phyloP scores from a whole-genome alignment of 2,329 filamentous ascomycete species.

The Colletotrichum sansevieriae region DNA sequence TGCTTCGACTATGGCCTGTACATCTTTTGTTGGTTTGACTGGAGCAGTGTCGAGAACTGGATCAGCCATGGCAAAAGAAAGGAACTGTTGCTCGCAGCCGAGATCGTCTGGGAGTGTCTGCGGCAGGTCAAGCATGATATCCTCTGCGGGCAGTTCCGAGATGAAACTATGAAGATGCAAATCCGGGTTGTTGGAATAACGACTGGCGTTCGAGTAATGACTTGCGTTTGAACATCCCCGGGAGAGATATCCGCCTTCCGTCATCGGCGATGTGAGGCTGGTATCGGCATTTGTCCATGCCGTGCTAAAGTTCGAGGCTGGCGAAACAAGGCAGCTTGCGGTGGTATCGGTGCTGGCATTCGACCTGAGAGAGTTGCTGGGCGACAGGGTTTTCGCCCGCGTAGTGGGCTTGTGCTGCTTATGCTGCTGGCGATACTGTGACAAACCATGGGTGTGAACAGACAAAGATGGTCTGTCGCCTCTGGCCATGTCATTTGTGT shows the following conservation, averaged over 20 bases:
- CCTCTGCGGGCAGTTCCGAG: conserved; percentile 59
- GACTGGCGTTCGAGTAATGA: conserved; percentile 44
- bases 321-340: conserved; percentile 59
- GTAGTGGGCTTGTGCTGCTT: conserved; percentile 42
- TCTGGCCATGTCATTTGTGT: conserved; percentile 36
- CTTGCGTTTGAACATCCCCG: conserved; percentile 44
- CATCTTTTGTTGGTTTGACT: conserved; percentile 46
- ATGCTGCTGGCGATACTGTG: conserved; percentile 49
- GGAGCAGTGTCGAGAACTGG: conserved; percentile 52
- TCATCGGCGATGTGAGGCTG: conserved; percentile 60
- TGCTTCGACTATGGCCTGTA: not conserved
- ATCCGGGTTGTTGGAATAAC: conserved; percentile 41
- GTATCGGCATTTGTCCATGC: conserved; percentile 59
- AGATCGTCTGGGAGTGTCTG: conserved; percentile 47
- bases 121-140: conserved; percentile 51
- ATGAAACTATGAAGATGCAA: conserved; percentile 48
- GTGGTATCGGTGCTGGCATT: conserved; percentile 55
- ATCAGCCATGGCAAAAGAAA: conserved; percentile 52
- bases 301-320: conserved; percentile 60
- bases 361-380: conserved; percentile 63
- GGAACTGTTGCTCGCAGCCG: conserved; percentile 52
- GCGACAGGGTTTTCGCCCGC: conserved; percentile 59
- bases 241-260: conserved; percentile 51
- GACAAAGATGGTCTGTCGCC: conserved; percentile 54
- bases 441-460: conserved; percentile 54